A percentile compares a stretch with the other conserved stretches of the same genome.
Evolutionary conservation across 2,329 filamentous ascomycete species (phyloP).

Genomic region (Colletotrichum sp.): DNA sequence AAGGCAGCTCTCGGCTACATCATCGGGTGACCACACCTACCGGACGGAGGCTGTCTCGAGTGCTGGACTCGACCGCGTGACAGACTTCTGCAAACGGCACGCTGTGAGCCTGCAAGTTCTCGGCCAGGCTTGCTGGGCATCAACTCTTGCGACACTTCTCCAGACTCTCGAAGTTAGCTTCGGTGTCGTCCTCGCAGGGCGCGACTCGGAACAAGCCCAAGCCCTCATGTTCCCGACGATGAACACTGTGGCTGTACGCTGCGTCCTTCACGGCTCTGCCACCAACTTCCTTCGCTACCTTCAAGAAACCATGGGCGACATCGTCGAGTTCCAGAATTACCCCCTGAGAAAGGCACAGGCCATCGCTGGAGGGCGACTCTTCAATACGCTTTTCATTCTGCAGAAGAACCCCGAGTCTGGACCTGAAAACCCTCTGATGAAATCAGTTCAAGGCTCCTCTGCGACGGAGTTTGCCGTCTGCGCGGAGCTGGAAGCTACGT

Average conservation of each 20-base stretch:
- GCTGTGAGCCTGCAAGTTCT: conserved; percentile 79
- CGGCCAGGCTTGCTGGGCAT: conserved; percentile 77
- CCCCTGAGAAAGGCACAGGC: conserved; percentile 73
- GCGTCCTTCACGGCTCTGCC: conserved; percentile 72
- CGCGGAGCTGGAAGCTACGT: conserved; percentile 75
- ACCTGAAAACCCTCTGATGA: conserved; percentile 49
- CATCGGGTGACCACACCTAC: conserved; percentile 38
- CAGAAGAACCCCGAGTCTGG: conserved; percentile 41
- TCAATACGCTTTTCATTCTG: conserved; percentile 63
- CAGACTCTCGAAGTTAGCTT: conserved; percentile 77
- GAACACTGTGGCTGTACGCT: conserved; percentile 83
- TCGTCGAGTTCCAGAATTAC: conserved; percentile 77
- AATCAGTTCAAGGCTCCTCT: conserved; percentile 67
- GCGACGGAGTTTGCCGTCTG: conserved; percentile 83
- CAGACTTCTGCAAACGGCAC: conserved; percentile 66
- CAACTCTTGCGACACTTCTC: conserved; percentile 68
- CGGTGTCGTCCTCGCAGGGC: conserved; percentile 82
- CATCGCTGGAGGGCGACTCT: conserved; percentile 41
- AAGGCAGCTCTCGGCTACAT: conserved; percentile 30
- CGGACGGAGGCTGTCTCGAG: conserved; percentile 39
- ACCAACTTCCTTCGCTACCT: conserved; percentile 72
- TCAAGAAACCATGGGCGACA: conserved; percentile 70
- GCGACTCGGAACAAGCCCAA: conserved; percentile 74
- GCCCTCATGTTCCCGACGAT: conserved; percentile 84
- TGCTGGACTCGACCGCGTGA: conserved; percentile 27